Evolutionary conservation across 1,284 basidiomycete species (phyloP), one percentile per base, ranked within the genome.

Genomic region (Trichosporon sp.): DNA sequence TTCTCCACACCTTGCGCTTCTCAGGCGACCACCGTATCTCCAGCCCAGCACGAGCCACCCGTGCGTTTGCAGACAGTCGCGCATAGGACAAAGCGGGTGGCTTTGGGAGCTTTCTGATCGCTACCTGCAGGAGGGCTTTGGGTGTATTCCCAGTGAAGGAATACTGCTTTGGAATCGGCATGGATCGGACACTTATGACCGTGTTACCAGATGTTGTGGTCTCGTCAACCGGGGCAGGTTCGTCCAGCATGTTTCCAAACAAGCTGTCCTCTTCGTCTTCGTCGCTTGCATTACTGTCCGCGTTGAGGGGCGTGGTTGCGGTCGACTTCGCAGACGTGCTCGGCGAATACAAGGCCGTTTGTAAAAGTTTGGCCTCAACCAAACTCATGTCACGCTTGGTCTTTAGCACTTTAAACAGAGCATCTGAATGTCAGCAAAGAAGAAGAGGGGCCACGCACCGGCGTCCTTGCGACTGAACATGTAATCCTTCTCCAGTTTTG

Each of bases 91-190:
- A 86, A 10, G 89, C 89, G 11, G 94, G 92, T 79, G 91, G 91
- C 71, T 88, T 87, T 79, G 96, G 92, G 8, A 84, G 75, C 68
- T 85, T 85, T 37, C 80, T 66, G 0, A 80, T 65, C 1, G 77
- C n/a, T 37, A 70, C 43, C 2, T 75, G 76, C 7, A 81, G 75
- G 0, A 82, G 65, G 1, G 76, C 74, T 67, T 81, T 81, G 1
- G 81, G 78, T 0, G 77, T 76, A 38, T 76, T 79, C 4, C 78
- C 78, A 5, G 75, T 76, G 67, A 79, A 83, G 48, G 91, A 90
- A 86, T 91, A 91, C 76, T 92, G 89, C 82, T 92, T 96, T 0
- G 92, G 92, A 48, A 92, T 86, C 12, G 87, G 83, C 90, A 97
- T 91, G 71, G 94, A 89, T 21, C 90, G 90, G 59, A 95, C 82